Evolutionary conservation across 2,329 filamentous ascomycete genomes (phyloP).

Genomic region (Curvularia eragrostidis): DNA sequence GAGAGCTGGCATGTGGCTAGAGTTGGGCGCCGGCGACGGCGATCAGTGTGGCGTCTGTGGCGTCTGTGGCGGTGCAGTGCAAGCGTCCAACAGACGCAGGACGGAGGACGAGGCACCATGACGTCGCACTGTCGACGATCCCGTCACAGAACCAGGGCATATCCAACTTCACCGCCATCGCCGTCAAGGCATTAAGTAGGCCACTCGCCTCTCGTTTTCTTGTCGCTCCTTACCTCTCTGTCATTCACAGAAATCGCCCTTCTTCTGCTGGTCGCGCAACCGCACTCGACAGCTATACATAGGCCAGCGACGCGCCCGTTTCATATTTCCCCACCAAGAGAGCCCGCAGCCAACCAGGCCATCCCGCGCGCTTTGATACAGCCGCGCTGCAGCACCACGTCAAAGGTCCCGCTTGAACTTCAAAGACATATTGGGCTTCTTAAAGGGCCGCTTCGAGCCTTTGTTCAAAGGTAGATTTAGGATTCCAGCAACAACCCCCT

Average conservation of each 20-base stretch:
- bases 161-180: constrained; percentile 30
- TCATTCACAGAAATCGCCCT: constrained; percentile 7
- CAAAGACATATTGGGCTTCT: constrained; percentile 25
- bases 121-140: constrained; percentile 23
- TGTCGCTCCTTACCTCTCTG: constrained; percentile 14
- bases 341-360: constrained; percentile 44
- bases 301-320: constrained; percentile 50
- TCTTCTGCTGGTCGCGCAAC: constrained; percentile 24
- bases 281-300: constrained; percentile 44
- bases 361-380: constrained; percentile 32
- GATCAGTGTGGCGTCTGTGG: constrained; percentile 17
- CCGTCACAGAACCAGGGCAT: constrained; percentile 39
- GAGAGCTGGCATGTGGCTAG: constrained; percentile 2
- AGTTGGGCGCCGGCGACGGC: constrained; percentile 14
- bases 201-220: constrained; percentile 1
- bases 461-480: constrained; percentile 6
- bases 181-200: constrained; percentile 33
- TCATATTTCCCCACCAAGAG: constrained; percentile 38
- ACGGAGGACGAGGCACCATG: constrained; percentile 26
- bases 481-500: neutral
- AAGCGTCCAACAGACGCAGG: neutral
- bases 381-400: constrained; percentile 29
- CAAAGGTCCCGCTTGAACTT: constrained; percentile 14
- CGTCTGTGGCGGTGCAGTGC: constrained; percentile 27
- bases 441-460: constrained; percentile 7